phyloP scores from a whole-genome alignment of 441 rosid genomes.

The Erysimum pusillum region DNA sequence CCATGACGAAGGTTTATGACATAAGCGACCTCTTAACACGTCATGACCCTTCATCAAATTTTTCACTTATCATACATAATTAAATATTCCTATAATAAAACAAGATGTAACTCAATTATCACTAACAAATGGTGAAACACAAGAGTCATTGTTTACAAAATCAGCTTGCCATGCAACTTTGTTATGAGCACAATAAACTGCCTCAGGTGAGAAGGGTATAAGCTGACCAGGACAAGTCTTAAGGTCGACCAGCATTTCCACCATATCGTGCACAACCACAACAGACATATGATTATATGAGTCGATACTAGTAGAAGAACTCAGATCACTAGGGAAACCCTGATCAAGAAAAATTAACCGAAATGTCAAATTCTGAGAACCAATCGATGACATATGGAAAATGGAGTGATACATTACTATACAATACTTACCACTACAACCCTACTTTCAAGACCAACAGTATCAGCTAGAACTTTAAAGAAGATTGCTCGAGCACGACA shows the following conservation, averaged over 20 bases:
- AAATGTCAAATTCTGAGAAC: constrained; percentile 6
- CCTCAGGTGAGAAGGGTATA: constrained; percentile 81
- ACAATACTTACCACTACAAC: constrained; percentile 79
- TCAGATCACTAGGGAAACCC: constrained; percentile 95
- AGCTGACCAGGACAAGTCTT: constrained; percentile 95
- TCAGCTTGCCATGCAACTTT: constrained; percentile 94
- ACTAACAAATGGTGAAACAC: constrained; percentile 96
- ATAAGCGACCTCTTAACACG: too few relatives aligned
- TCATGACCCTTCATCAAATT: too few relatives aligned
- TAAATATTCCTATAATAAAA: too few relatives aligned
- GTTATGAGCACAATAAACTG: constrained; percentile 86
- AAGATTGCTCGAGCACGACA: constrained; percentile 87
- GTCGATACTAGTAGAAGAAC: constrained; percentile 52
- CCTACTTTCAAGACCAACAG: constrained; percentile 77
- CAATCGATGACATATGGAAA: constrained; percentile 3
- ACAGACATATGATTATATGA: constrained; percentile 95
- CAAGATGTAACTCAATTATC: too few relatives aligned
- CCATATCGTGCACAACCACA: constrained; percentile 78
- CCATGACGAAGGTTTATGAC: too few relatives aligned
- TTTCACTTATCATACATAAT: too few relatives aligned
- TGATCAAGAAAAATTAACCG: constrained; percentile 42
- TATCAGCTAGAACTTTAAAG: constrained; percentile 91
- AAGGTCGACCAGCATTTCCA: constrained; percentile 92
- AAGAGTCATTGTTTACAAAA: constrained; percentile 94
- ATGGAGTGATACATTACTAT: background rate